A percentile compares a stretch with the other conserved stretches of the same genome.
Evolutionary conservation across 306 rosid species (phyloP).

Genomic region (Neltuma alba): DNA sequence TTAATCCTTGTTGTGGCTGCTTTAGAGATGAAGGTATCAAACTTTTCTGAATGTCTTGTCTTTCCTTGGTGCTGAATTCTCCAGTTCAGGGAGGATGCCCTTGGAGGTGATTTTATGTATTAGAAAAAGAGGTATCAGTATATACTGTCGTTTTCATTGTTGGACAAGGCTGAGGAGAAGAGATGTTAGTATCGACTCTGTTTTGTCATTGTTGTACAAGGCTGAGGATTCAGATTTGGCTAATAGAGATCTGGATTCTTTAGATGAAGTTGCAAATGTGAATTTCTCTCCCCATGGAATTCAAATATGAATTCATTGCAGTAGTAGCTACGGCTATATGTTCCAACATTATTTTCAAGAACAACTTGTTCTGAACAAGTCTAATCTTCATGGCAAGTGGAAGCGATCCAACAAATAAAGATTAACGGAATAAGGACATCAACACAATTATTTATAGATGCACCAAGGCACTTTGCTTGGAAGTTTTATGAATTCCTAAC

Average conservation of each 20-base stretch:
- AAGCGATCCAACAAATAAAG: slow-evolving; percentile 18
- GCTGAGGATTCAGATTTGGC: background rate
- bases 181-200: background rate
- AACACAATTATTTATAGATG: slow-evolving; percentile 1
- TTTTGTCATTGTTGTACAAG: background rate
- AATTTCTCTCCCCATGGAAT: background rate
- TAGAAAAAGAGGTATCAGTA: background rate
- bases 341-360: slow-evolving; percentile 9
- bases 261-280: background rate
- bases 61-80: background rate
- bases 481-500: slow-evolving; percentile 21
- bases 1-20: background rate
- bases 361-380: too few relatives aligned
- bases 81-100: background rate
- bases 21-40: background rate
- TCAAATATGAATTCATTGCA: background rate
- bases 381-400: background rate
- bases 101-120: background rate
- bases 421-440: slow-evolving; percentile 9
- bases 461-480: slow-evolving; percentile 15
- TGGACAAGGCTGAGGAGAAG: too few relatives aligned
- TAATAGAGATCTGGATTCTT: background rate
- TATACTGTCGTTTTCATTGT: background rate
- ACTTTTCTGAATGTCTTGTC: background rate
- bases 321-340: slow-evolving; percentile 12